Evolutionary conservation across 1,139 yeast species (phyloP).

Genomic region (Suhomyces kunorum): DNA sequence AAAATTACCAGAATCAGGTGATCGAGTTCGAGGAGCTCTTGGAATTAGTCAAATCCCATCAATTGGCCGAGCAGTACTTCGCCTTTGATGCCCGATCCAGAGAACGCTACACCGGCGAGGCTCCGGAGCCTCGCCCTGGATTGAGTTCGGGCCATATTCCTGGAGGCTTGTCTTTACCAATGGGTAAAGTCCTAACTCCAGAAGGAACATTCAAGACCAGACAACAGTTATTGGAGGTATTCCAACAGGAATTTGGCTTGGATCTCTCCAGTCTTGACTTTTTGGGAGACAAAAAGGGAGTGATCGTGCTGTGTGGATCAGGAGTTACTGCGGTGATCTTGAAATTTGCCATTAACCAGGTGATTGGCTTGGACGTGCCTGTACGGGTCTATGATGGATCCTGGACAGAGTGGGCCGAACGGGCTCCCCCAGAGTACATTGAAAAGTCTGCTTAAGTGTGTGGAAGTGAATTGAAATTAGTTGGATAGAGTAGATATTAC

Average conservation of each 20-base stretch:
- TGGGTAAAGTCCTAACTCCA: constrained; percentile 53
- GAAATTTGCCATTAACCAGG: constrained; percentile 48
- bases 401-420: constrained; percentile 74
- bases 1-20: constrained; percentile 49
- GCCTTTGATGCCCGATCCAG: constrained; percentile 80
- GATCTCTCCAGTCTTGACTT: constrained; percentile 31
- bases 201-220: constrained; percentile 51
- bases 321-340: constrained; percentile 92
- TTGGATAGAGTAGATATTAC: too few species aligned
- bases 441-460: constrained; percentile 22
- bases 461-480: too few species aligned
- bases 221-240: constrained; percentile 46
- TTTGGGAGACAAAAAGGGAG: constrained; percentile 48
- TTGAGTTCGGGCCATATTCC: constrained; percentile 88
- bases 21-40: constrained; percentile 64
- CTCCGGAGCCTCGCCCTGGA: constrained; percentile 88
- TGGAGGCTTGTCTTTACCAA: constrained; percentile 78
- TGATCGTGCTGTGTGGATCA: constrained; percentile 89
- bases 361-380: constrained; percentile 62
- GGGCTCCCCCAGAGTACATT: constrained; percentile 42
- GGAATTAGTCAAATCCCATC: constrained; percentile 52
- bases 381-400: constrained; percentile 88
- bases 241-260: constrained; percentile 41
- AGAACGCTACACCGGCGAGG: constrained; percentile 75
- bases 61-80: constrained; percentile 49